These are phyloP conservation scores for Exophiala phaeomuriformis DNA, from an alignment of 2,329 filamentous ascomycete species.

Conservation along the genomic window DNA sequence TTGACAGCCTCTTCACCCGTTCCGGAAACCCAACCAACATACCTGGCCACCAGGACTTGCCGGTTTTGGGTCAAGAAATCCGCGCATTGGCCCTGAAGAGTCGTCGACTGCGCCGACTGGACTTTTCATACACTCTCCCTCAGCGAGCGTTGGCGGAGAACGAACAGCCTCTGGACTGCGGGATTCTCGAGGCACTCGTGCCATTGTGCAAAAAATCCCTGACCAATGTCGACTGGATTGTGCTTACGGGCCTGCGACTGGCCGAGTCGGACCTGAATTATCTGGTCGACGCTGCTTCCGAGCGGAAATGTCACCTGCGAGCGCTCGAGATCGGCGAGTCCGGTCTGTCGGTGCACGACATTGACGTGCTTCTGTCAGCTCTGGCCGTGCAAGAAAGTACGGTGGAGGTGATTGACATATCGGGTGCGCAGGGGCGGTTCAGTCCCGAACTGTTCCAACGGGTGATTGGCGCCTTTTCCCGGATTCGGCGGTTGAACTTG, in stretches of 20 bases:
- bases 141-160: slow-evolving; percentile 5
- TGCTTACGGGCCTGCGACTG: slow-evolving; percentile 61
- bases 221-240: slow-evolving; percentile 65
- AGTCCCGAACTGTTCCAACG: slow-evolving; percentile 58
- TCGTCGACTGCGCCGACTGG: slow-evolving; percentile 54
- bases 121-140: slow-evolving; percentile 51
- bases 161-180: slow-evolving; percentile 54
- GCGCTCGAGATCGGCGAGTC: slow-evolving; percentile 62
- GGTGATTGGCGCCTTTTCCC: slow-evolving; percentile 59
- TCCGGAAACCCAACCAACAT: slow-evolving; percentile 50
- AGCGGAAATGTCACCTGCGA: slow-evolving; percentile 57
- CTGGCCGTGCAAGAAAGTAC: slow-evolving; percentile 59
- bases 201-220: slow-evolving; percentile 59
- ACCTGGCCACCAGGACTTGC: slow-evolving; percentile 48
- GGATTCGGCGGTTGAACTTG: slow-evolving; percentile 58
- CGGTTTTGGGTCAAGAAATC: slow-evolving; percentile 60
- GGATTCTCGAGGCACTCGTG: slow-evolving; percentile 62
- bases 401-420: slow-evolving; percentile 60
- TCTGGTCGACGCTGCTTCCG: slow-evolving; percentile 60
- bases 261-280: slow-evolving; percentile 62
- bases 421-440: slow-evolving; percentile 58
- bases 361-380: slow-evolving; percentile 56
- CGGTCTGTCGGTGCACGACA: slow-evolving; percentile 42
- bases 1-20: slow-evolving; percentile 55
- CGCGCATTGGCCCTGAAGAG: slow-evolving; percentile 61